Conservation (phyloP, 148 eudicot species). For the Nyssa sinensis region DNA sequence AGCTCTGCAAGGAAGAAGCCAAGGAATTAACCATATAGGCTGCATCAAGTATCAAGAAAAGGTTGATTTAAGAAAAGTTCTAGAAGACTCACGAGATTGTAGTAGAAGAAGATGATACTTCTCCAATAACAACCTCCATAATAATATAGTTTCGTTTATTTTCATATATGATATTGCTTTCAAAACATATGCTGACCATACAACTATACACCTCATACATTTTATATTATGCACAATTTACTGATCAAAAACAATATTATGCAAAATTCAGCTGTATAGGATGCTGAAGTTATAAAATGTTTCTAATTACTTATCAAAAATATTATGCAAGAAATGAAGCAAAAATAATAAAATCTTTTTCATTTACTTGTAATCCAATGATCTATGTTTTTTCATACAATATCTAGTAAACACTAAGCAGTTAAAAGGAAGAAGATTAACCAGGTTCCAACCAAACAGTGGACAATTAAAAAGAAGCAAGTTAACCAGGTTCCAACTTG, state of each 20-base stretch:
- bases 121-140: neutral
- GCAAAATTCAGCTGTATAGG: neutral
- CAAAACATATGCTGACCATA: neutral
- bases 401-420: neutral
- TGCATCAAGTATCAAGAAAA: too few species aligned
- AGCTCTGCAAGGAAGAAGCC: neutral
- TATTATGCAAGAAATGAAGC: neutral
- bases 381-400: neutral
- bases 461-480: slow-evolving; percentile 4
- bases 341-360: neutral
- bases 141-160: neutral
- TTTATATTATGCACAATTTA: slow-evolving; percentile 5
- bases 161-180: neutral
- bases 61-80: too few species aligned
- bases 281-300: neutral
- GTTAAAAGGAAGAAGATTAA: neutral
- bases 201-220: neutral
- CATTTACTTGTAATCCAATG: neutral
- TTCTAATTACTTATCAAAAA: neutral
- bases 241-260: neutral
- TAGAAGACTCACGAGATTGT: neutral
- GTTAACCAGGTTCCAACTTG: neutral
- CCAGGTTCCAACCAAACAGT: neutral
- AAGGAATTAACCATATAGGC: too few species aligned
- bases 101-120: neutral